A percentile compares a stretch with the other conserved stretches of the same genome.
phyloP scores from a whole-genome alignment of 495 filamentous ascomycete genomes.

The Hypoxylon rickii region DNA sequence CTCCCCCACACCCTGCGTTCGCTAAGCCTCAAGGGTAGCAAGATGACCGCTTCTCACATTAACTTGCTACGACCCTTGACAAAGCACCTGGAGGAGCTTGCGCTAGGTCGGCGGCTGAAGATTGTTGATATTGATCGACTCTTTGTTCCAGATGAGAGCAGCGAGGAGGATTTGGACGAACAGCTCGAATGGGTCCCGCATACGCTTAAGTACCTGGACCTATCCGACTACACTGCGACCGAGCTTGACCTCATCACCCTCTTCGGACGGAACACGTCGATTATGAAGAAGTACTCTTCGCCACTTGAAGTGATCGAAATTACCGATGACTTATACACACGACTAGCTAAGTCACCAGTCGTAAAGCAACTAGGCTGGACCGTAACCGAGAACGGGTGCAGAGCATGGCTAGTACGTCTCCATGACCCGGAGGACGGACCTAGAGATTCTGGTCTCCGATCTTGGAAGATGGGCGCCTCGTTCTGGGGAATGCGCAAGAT shows the following conservation, averaged over 20 bases:
- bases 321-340: conserved; percentile 68
- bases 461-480: conserved; percentile 89
- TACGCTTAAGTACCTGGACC: conserved; percentile 76
- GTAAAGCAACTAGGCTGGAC: conserved; percentile 64
- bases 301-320: conserved; percentile 84
- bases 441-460: conserved; percentile 56
- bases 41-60: conserved; percentile 68
- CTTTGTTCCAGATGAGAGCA: conserved; percentile 52
- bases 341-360: conserved; percentile 57
- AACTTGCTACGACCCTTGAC: conserved; percentile 70
- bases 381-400: conserved; percentile 67
- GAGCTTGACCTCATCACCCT: conserved; percentile 65
- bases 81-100: conserved; percentile 80
- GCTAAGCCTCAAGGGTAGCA: conserved; percentile 77
- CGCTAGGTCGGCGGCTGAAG: conserved; percentile 70
- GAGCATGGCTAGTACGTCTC: conserved; percentile 69
- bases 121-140: conserved; percentile 66
- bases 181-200: conserved; percentile 60
- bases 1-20: conserved; percentile 73
- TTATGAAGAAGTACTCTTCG: conserved; percentile 64
- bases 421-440: conserved; percentile 34
- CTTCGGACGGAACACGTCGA: conserved; percentile 60
- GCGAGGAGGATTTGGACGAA: conserved; percentile 33
- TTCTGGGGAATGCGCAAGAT: conserved; percentile 90
- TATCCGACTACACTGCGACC: conserved; percentile 63